A percentile compares a stretch with the other conserved stretches of the same genome.
These are phyloP conservation scores for Colletotrichum truncatum DNA, from an alignment of 2,329 filamentous ascomycete genomes.

Conservation along the genomic window DNA sequence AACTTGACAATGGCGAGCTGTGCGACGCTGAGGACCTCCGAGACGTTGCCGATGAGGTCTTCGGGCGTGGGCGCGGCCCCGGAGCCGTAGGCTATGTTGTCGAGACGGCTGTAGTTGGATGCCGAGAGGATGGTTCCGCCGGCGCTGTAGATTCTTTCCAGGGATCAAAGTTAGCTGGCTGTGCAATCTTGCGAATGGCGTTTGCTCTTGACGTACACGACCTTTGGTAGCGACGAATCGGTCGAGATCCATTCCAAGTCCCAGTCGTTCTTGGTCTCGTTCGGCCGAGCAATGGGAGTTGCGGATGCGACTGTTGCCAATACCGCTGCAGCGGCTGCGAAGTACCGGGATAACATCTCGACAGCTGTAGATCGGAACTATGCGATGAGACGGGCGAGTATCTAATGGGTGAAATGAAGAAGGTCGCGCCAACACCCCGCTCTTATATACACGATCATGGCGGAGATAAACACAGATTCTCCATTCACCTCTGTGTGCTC, in stretches of 20 bases:
- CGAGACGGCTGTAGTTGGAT: conserved; percentile 43
- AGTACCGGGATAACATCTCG: not conserved
- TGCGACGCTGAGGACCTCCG: conserved; percentile 41
- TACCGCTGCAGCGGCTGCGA: not conserved
- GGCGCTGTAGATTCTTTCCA: conserved; percentile 35
- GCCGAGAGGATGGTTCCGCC: conserved; percentile 43
- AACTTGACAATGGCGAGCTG: conserved; percentile 41
- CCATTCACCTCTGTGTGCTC: too few species aligned
- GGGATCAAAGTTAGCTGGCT: not conserved
- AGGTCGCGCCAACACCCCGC: too few species aligned
- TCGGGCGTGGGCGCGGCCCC: conserved; percentile 35
- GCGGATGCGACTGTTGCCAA: not conserved
- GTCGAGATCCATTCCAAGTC: conserved; percentile 36
- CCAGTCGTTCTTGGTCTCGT: not conserved
- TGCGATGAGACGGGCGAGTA: too few species aligned
- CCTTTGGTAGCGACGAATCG: conserved; percentile 37
- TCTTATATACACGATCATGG: not conserved
- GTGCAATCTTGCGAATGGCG: not conserved
- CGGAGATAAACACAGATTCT: too few species aligned
- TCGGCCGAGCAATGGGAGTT: not conserved
- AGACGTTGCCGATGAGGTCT: conserved; percentile 40
- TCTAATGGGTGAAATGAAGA: too few species aligned
- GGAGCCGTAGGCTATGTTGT: conserved; percentile 43
- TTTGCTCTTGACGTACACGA: conserved; percentile 32
- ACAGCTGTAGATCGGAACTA: too few species aligned